These are phyloP conservation scores for Takashimella koratensis DNA, from an alignment of 1,284 basidiomycete species.

Conservation along the genomic window DNA sequence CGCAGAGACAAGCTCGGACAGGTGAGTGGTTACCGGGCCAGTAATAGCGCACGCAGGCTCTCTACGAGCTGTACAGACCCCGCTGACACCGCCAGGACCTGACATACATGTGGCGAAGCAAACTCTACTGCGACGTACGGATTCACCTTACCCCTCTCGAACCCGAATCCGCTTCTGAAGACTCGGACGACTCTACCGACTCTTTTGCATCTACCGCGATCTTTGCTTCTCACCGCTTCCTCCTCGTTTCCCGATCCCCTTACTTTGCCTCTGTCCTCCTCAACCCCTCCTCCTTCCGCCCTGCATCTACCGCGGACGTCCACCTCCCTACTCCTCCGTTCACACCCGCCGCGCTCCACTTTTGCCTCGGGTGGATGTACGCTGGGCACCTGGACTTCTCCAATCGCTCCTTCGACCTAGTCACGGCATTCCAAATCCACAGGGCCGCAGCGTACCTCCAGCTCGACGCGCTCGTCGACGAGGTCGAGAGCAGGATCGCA, in stretches of 20 bases:
- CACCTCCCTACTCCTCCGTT: conserved; percentile 87
- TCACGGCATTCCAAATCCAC: conserved; percentile 86
- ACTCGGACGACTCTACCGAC: conserved; percentile 35
- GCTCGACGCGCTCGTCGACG: conserved; percentile 68
- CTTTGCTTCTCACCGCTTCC: conserved; percentile 88
- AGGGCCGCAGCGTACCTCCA: conserved; percentile 77
- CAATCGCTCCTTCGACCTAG: conserved; percentile 85
- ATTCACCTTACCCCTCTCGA: conserved; percentile 60
- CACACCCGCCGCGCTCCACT: conserved; percentile 89
- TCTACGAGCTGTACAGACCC: no score
- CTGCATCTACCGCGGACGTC: conserved; percentile 55
- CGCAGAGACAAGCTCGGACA: conserved; percentile 73
- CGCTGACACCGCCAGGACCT: conserved; percentile 61
- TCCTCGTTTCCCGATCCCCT: conserved; percentile 80
- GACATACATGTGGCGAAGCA: conserved; percentile 92
- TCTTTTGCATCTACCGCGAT: conserved; percentile 57
- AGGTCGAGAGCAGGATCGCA: conserved; percentile 74
- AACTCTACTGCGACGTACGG: conserved; percentile 84
- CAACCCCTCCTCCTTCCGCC: conserved; percentile 36
- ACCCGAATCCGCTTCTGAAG: conserved; percentile 23
- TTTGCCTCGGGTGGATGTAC: conserved; percentile 79
- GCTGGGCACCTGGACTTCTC: conserved; percentile 91
- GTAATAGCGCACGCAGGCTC: no score
- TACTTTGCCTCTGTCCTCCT: conserved; percentile 67
- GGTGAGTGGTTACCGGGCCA: conserved; percentile 6